Evolutionary conservation across 768 basidiomycete genomes (phyloP), one percentile per base, ranked within the genome.

Genomic region (Auricularia sp.): DNA sequence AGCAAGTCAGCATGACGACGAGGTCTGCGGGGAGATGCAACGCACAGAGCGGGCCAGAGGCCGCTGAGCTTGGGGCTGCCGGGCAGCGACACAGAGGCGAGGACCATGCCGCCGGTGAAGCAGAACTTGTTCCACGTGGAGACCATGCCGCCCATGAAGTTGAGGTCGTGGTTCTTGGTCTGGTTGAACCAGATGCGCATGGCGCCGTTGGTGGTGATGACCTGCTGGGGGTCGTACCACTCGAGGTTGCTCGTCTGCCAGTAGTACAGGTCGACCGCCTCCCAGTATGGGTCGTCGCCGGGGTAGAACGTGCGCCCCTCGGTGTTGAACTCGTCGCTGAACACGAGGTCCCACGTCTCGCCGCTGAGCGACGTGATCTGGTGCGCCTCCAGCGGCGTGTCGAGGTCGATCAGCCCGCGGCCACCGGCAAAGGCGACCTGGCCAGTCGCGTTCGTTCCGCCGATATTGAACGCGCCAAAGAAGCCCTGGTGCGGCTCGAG

Each of bases 251-350:
- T 13, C 47, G 47, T 51, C 74, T 79, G 77, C 89, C 90, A 92
- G 69, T 91, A 92, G 72, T 92, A 87, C 59, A 92, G 79, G 75
- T 92, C 81, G 2, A 80, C 86, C 47, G 90, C 91, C 73, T 92
- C 90, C 91, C 91, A 92, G 73, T 88, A 94, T 6, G 92, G 89
- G 74, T 95, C 93, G 73, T 94, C 91, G 64, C 91, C 92, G 61
- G 87, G 87, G 73, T 88, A 92, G 73, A 94, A 94, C 0, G 88
- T 83, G 44, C 94, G 84, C 16, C 89, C 87, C 3, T 88, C 85
- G 7, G 77, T 77, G 65, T 95, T 86, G 75, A 95, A 95, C 74
- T 95, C 94, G 74, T 95, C 93, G 47, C 89, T 91, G 74, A 92
- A 94, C 3, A 93, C 85, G 13, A 96, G 81, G 64, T 70, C 86